Evolutionary conservation across 2,329 filamentous ascomycete genomes (phyloP), one percentile per base, ranked within the genome.

Genomic region (Penicillium sp.): DNA sequence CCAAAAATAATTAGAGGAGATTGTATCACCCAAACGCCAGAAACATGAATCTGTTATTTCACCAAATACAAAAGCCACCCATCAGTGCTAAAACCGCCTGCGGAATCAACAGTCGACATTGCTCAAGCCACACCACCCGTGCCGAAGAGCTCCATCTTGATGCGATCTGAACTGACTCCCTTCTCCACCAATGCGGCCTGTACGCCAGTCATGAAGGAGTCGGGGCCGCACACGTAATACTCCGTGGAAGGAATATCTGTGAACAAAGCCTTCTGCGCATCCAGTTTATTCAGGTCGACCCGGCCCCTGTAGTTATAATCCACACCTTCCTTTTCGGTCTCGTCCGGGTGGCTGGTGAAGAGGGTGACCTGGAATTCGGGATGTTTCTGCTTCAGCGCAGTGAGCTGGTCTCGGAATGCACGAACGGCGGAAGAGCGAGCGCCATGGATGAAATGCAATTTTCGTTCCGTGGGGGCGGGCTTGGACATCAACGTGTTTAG

Each of bases 211-310:
- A 90, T 90, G 73, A 89, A 90, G 6, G 65, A 62, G 50, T 76
- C 74, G 0, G 86, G 86, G 0, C 86, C 87, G 60, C 87, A 90
- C 45, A 88, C 70, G 57, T 80, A 90, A 65, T 89, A 90, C 59
- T 82, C 73, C 0, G 86, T 75, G 38, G 68, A 68, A 1, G 66
- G 43, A 56, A 84, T 71, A 18, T 73, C 69, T 1, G 83, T 62
- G 55, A 76, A 80, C n/a, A 90, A 68, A 39, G 79, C 72, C 0
- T 68, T 60, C 7, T 78, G 70, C 25, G 67, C 63, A 53, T 79
- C 75, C 34, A 88, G 62, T 46, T 73, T 75, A 29, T 71, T 66
- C n/a, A 90, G 64, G 48, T 82, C 74, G 12, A 87, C 67, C 6
- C 80, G 74, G 3, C 84, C 80, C 7, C 70, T 67, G 56, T 80